phyloP scores from a whole-genome alignment of 2,329 filamentous ascomycete species.

The Claviceps purpurea region DNA sequence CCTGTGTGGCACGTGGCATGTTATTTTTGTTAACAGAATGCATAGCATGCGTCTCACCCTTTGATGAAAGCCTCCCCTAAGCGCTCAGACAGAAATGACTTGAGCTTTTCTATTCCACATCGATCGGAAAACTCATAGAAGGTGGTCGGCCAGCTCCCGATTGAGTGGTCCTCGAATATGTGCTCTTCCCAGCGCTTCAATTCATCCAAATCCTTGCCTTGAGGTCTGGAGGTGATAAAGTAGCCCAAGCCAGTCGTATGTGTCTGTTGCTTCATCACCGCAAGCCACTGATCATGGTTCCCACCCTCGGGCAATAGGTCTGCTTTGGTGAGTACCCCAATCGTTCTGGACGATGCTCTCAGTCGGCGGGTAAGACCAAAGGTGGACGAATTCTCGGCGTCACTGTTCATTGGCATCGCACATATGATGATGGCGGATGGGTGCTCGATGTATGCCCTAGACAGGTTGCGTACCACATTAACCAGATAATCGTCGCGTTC shows the following conservation, averaged over 20 bases:
- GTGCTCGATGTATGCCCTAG: conserved; percentile 55
- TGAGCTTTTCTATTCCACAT: conserved; percentile 40
- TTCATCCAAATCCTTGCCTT: conserved; percentile 38
- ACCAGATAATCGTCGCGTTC: conserved; percentile 56
- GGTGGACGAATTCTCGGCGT: conserved; percentile 62
- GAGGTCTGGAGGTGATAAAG: conserved; percentile 60
- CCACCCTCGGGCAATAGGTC: conserved; percentile 50
- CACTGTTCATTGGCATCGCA: conserved; percentile 63
- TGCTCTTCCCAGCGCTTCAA: conserved; percentile 37
- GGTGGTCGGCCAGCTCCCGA: conserved; percentile 31
- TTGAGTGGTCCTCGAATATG: conserved; percentile 31
- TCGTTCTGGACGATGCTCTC: conserved; percentile 43
- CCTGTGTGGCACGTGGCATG: not conserved
- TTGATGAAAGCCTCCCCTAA: conserved; percentile 40
- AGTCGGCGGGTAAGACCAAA: conserved; percentile 48
- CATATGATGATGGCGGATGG: conserved; percentile 63
- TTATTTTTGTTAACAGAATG: not conserved
- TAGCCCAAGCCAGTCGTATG: conserved; percentile 62
- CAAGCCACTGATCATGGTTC: conserved; percentile 40
- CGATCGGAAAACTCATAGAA: conserved; percentile 34
- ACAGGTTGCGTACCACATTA: conserved; percentile 56
- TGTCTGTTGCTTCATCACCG: conserved; percentile 47
- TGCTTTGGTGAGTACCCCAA: conserved; percentile 76
- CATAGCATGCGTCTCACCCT: conserved; percentile 21
- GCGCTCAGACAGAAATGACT: conserved; percentile 37